phyloP scores from a whole-genome alignment of 306 rosid species.

The Fragaria vesca region DNA sequence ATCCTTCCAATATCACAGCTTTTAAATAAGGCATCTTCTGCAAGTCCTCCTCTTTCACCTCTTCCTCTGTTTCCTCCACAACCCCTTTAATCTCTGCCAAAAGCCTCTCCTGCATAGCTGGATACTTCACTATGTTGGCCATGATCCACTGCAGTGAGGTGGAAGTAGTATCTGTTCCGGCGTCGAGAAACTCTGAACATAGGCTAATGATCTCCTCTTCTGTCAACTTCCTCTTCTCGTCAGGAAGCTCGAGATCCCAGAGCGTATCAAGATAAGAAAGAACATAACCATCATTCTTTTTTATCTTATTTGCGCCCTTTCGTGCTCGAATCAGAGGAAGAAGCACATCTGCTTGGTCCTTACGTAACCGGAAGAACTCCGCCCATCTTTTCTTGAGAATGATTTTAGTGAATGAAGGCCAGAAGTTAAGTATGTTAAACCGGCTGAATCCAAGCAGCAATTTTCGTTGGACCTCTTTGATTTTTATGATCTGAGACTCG shows the following conservation, averaged over 20 bases:
- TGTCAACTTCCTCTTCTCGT: slow-evolving; percentile 2
- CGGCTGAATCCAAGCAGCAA: not conserved
- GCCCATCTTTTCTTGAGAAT: slow-evolving; percentile 13
- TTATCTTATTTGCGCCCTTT: not conserved
- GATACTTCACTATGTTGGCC: slow-evolving; percentile 31
- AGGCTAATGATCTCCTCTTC: slow-evolving; percentile 11
- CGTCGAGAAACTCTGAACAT: slow-evolving; percentile 21
- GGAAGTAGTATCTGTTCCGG: slow-evolving; percentile 21
- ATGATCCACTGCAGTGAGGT: slow-evolving; percentile 32
- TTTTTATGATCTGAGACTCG: slow-evolving; percentile 14
- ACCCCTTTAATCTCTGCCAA: not conserved
- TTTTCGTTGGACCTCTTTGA: slow-evolving; percentile 11
- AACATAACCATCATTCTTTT: not conserved
- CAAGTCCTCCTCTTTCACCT: slow-evolving; percentile 20
- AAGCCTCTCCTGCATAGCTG: not conserved
- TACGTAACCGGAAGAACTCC: slow-evolving; percentile 1
- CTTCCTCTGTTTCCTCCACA: not conserved
- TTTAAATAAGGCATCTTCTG: slow-evolving; percentile 15
- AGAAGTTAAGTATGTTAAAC: slow-evolving; percentile 20
- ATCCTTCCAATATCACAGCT: slow-evolving; percentile 22
- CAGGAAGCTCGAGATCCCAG: slow-evolving; percentile 11
- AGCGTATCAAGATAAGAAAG: slow-evolving; percentile 17
- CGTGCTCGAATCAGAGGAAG: slow-evolving; percentile 27
- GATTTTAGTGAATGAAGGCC: slow-evolving; percentile 18
- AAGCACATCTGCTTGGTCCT: slow-evolving; percentile 1